Base-by-base conservation (phyloP, 768 basidiomycete genomes). In the Termitomyces sp. region DNA sequence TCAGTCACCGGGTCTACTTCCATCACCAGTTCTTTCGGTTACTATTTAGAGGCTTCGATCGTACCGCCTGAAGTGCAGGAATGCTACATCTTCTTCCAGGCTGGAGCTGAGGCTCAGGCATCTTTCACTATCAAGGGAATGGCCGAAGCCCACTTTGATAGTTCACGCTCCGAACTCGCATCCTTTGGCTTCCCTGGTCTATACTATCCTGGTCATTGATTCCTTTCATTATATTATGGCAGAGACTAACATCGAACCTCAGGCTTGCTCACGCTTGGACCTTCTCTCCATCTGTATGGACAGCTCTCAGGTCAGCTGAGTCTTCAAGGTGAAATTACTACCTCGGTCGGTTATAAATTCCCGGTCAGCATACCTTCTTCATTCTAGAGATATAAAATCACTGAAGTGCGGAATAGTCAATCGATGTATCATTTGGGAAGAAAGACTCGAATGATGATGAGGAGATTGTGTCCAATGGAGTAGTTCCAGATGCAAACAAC, bases 181-280 rank as follows among this genome's bases (percentile, higher is more conserved):
- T 37, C 47, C n/a, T 49, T 49, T 49, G 47, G 47, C 34, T 49
- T 49, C 21, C 47, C 47, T 24, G 47, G 47, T 34, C 17, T 49
- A 37, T 49, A 49, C 34, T 49, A 49, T 37, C 47, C 47, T 30
- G 47, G 47, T 43, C 24, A 19, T 11, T 46, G 11, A 46, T 46
- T n/a, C 11, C 19, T 46, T 4, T 7, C 15, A 19, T n/a, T 28
- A 30, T 30, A 30, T 32, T 32, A 30, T 30, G 1, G n/a, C n/a
- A 21, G 9, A 19, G 45, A 46, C 45, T 19, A 32, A 46, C 5
- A 46, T 46, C 7, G 15, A 46, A 28, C n/a, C n/a, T 46, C 45
- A 46, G 45, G 45, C 45, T 34, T 49, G 32, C 47, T 49, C 30
- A 49, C 47, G 5, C 32, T 49, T 22, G 47, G 47, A 15, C 47